A percentile compares a stretch with the other conserved stretches of the same genome.
Conservation (phyloP, 176 grass and related monocot genomes). For the Aechmea fasciata region DNA sequence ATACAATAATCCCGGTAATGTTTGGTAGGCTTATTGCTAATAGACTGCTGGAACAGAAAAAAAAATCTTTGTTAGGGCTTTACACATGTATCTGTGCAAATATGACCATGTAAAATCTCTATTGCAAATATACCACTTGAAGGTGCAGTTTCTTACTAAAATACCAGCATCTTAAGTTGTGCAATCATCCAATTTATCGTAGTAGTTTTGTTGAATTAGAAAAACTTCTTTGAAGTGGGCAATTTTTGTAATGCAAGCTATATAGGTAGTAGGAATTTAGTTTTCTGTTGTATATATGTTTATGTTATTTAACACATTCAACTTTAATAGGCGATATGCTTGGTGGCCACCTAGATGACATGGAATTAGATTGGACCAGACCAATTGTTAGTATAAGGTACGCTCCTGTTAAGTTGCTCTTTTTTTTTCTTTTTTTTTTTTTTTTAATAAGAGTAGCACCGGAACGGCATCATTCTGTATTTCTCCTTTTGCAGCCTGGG, state of each 20-base stretch:
- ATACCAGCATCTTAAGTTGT: no score
- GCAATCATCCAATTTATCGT: no score
- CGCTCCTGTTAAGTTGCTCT: neutral
- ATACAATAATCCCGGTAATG: no score
- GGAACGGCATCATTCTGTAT: neutral
- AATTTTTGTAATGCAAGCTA: no score
- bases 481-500: constrained; percentile 41
- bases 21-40: neutral
- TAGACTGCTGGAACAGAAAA: neutral
- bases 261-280: no score
- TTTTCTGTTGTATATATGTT: no score
- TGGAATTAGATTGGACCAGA: constrained; percentile 92
- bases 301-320: neutral
- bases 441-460: constrained; percentile 2
- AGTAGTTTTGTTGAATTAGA: no score
- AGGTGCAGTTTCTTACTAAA: no score
- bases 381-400: constrained; percentile 94
- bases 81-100: neutral
- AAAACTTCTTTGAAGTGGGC: no score
- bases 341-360: constrained; percentile 90
- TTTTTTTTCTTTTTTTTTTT: constrained; percentile 11
- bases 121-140: no score
- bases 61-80: neutral
- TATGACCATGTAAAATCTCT: no score
- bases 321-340: constrained; percentile 72